Base-by-base conservation (phyloP, 2,329 filamentous ascomycete species). In the Stachybotrys elegans region DNA sequence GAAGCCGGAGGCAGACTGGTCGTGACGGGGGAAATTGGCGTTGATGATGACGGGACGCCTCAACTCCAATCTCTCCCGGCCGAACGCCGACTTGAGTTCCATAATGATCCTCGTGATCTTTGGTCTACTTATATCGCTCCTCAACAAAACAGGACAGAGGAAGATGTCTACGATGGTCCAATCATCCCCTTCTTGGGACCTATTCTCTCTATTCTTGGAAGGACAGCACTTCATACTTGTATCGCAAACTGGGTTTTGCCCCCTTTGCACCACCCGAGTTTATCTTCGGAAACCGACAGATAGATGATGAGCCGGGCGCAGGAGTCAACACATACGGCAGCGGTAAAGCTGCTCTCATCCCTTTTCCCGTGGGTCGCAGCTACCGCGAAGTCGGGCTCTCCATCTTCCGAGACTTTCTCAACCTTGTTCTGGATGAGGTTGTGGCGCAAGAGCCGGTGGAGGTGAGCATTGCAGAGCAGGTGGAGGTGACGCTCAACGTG, bases 341-440 rank as follows among this genome's bases (percentile, higher is more conserved):
- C 21, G 48, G 45, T 21, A 48, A 29, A 2, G 48, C 43, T 9
- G 32, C 44, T 8, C 19, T 47, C 14, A 25, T 48, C 22, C 45
- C 48, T 3, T 46, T 48, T 27, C 38, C 45, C n/a, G 34, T 46
- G 3, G 48, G 45, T 19, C 41, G 41, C 20, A 41, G 40, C 4
- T 50, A 50, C 36, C 43, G 45, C 17, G 45, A 48, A 19, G 31
- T 43, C 3, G 48, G 48, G 14, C 40, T 50, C 12, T n/a, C 22
- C 14, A 29, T 42, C 14, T 45, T 47, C 42, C 39, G 45, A 2
- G 45, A 48, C 36, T 45, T 45, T 16, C 35, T 45, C 36, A 25
- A 76, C 68, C 47, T 75, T 70, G 1, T 63, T 66, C 37, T 47
- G 9, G 17, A 19, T n/a, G 35, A 42, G 11, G 43, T 40, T 17